These are phyloP conservation scores for Crucihimalaya himalaica DNA, from an alignment of 345 rosid species.

Conservation along the genomic window DNA sequence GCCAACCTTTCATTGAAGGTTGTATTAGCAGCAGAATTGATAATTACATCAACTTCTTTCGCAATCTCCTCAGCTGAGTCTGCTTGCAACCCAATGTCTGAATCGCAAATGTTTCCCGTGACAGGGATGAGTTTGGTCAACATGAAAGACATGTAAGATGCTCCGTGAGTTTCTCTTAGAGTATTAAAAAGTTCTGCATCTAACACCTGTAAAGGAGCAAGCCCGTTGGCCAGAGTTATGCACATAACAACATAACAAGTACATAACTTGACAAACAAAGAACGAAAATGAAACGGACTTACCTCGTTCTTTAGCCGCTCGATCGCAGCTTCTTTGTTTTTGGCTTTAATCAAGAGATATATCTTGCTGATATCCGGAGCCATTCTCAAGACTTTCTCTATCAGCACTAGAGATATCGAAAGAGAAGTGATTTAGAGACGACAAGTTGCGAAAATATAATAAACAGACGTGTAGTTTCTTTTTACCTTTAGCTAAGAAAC, in stretches of 20 bases:
- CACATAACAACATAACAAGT: neutral
- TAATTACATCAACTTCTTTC: slow-evolving; percentile 63
- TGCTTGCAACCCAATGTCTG: slow-evolving; percentile 67
- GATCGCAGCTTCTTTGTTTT: slow-evolving; percentile 70
- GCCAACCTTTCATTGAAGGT: slow-evolving; percentile 73
- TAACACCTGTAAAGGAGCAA: slow-evolving; percentile 54
- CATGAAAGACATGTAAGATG: slow-evolving; percentile 76
- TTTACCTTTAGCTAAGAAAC: slow-evolving; percentile 89
- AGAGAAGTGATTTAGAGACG: neutral
- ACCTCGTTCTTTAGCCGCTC: slow-evolving; percentile 78
- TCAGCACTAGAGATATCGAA: slow-evolving; percentile 54
- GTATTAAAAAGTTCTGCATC: slow-evolving; percentile 77
- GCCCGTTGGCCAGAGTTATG: slow-evolving; percentile 9
- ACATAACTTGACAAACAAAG: neutral
- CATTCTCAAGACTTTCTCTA: slow-evolving; percentile 85
- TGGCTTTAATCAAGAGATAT: slow-evolving; percentile 79
- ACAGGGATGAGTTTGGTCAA: slow-evolving; percentile 81
- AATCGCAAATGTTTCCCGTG: slow-evolving; percentile 67
- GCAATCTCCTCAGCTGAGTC: slow-evolving; percentile 61
- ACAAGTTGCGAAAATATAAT: neutral
- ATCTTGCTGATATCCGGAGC: slow-evolving; percentile 88
- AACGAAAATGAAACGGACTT: slow-evolving; percentile 18
- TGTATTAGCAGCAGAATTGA: slow-evolving; percentile 84
- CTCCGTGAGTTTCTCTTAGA: slow-evolving; percentile 70
- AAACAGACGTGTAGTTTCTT: neutral